Conservation (phyloP, 1,284 basidiomycete genomes). For the Vanrija sp. region DNA sequence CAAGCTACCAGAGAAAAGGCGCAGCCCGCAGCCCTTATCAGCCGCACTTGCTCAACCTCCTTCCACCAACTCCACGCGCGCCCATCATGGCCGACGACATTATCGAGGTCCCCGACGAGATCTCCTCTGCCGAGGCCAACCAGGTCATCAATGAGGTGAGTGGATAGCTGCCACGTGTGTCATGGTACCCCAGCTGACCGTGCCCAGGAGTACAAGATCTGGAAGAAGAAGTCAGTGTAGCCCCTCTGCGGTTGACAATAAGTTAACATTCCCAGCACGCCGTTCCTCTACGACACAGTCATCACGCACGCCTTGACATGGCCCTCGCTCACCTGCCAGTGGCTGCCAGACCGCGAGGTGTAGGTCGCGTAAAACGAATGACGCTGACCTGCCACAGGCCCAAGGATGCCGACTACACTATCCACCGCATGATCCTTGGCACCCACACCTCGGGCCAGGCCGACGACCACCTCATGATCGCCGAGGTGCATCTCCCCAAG, state of each 20-base stretch:
- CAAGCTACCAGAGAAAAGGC: no score
- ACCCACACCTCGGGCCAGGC: conserved; percentile 96
- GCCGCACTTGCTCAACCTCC: not conserved
- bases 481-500: conserved; percentile 87
- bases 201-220: conserved; percentile 54
- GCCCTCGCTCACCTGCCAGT: conserved; percentile 97
- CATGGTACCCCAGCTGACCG: no score
- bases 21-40: no score
- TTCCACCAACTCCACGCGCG: not conserved
- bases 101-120: conserved; percentile 58
- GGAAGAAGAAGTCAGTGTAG: conserved; percentile 70
- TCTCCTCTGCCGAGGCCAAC: conserved; percentile 58
- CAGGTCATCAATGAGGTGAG: conserved; percentile 86
- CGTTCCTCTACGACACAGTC: conserved; percentile 94
- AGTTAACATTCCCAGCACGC: conserved; percentile 54
- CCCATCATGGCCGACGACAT: conserved; percentile 32
- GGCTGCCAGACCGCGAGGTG: conserved; percentile 97
- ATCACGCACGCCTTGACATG: conserved; percentile 97
- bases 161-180: no score
- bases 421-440: conserved; percentile 89
- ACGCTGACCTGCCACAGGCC: conserved; percentile 49
- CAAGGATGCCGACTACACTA: conserved; percentile 82
- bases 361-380: conserved; percentile 50
- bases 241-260: not conserved
- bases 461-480: conserved; percentile 95